Base-by-base conservation (phyloP, 495 filamentous ascomycete species). In the Penicillium nucicola region DNA sequence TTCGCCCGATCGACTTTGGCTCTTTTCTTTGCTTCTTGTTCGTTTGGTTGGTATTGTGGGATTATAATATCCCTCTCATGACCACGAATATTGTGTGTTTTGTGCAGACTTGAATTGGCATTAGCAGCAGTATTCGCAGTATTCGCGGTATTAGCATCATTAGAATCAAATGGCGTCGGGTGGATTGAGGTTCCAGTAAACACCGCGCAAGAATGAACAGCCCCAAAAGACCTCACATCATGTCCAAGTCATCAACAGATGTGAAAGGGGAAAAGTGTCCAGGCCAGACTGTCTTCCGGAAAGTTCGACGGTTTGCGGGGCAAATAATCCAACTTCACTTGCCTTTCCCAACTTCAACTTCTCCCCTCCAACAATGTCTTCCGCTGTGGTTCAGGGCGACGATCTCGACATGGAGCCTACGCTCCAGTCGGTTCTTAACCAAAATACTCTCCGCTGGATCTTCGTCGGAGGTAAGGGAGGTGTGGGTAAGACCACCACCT, bases 401-500 rank as follows among this genome's bases (percentile, higher is more conserved):
- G 84, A 88, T 49, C 84, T 87, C 58, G 85, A 88, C 66, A 80
- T 97, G 71, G 90, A 95, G 77, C 89, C 95, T 14, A 89, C 90
- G 32, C 88, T 99, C 64, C 88, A 96, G 79, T 87, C 88, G 37
- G 90, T 99, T 60, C 79, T 97, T 61, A 88, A 91, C 75, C 93
- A 99, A 67, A 88, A 87, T 61, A 85, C 89, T 15, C 84, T 99
- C 42, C 90, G 93, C 55, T 99, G 95, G 95, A 95, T 99, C 69
- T 99, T 99, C 62, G 95, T 97, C 41, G 93, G 93, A 60, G 93
- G 93, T 47, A 99, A 99, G 79, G 93, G 93, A 57, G 93, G 93
- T 61, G 93, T 99, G n/a, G 93, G 93, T 62, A 99, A 99, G 78
- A 99, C 93, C 11, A 99, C 95, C 13, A 97, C 95, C 0, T 97